phyloP scores from a whole-genome alignment of 306 rosid genomes.

The Betula pendula region DNA sequence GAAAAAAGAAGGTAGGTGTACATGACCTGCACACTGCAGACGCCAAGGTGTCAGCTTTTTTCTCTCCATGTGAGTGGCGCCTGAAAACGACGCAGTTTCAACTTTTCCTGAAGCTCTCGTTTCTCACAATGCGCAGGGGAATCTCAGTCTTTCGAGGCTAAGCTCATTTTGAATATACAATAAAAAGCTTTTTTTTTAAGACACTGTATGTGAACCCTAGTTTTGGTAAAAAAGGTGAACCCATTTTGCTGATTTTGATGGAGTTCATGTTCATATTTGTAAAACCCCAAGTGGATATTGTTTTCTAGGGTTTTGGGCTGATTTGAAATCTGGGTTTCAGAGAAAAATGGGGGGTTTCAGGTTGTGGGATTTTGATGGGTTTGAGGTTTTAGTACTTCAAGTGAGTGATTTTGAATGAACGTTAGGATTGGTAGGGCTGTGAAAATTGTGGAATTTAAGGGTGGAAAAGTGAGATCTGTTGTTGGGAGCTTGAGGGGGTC shows the following conservation, averaged over 20 bases:
- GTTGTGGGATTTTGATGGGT: conserved; percentile 31
- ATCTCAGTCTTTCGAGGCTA: conserved; percentile 50
- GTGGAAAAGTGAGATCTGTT: conserved; percentile 57
- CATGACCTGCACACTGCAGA: neutral
- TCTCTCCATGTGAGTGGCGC: conserved; percentile 33
- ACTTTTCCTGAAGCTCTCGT: conserved; percentile 26
- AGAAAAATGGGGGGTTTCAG: conserved; percentile 30
- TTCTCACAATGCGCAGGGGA: conserved; percentile 54
- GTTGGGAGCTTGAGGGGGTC: conserved; percentile 27
- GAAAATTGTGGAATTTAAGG: conserved; percentile 28
- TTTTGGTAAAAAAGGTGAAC: conserved; percentile 44
- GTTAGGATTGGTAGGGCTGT: conserved; percentile 1
- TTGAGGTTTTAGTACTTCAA: conserved; percentile 6
- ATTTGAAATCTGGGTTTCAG: conserved; percentile 32
- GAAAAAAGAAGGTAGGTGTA: conserved; percentile 30
- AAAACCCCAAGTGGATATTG: conserved; percentile 30
- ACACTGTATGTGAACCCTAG: conserved; percentile 48
- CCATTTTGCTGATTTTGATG: conserved; percentile 29
- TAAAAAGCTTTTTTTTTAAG: conserved; percentile 18
- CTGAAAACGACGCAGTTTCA: conserved; percentile 34
- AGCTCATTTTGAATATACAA: conserved; percentile 36
- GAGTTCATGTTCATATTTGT: neutral
- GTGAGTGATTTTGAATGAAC: conserved; percentile 31
- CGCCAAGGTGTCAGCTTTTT: conserved; percentile 51
- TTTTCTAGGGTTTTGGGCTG: conserved; percentile 28